Conservation (phyloP, 2,329 filamentous ascomycete species). For the Neobulgaria alba region DNA sequence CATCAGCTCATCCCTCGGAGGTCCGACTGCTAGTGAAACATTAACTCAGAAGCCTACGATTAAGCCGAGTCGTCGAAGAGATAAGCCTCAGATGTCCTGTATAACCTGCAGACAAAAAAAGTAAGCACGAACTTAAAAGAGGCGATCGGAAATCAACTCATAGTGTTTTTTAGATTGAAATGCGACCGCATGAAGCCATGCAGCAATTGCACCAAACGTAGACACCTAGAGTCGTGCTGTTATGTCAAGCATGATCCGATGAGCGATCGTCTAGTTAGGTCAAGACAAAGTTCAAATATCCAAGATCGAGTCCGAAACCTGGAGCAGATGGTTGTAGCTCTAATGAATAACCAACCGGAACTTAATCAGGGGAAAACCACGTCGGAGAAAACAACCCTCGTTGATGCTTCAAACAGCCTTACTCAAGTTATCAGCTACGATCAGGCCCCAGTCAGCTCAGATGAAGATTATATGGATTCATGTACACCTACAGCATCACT, state of each 20-base stretch:
- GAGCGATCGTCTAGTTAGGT: neutral
- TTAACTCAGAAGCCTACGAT: conserved; percentile 4
- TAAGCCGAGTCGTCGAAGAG: conserved; percentile 8
- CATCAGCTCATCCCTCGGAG: no score
- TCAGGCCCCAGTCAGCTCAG: conserved; percentile 4
- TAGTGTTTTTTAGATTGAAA: conserved; percentile 28
- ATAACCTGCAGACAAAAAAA: conserved; percentile 13
- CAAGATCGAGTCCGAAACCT: conserved; percentile 8
- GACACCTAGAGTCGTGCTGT: conserved; percentile 30
- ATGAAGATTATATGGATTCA: conserved; percentile 1
- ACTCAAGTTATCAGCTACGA: conserved; percentile 1
- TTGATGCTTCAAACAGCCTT: neutral
- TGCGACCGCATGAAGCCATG: conserved; percentile 45
- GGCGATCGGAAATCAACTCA: conserved; percentile 3
- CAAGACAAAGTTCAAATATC: conserved; percentile 1
- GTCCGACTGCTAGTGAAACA: no score
- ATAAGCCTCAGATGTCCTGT: conserved; percentile 14
- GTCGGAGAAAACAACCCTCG: conserved; percentile 1
- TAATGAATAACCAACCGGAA: conserved; percentile 3
- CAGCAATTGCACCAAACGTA: conserved; percentile 43
- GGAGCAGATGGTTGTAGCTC: conserved; percentile 8
- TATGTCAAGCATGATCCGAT: conserved; percentile 6
- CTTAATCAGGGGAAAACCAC: neutral
- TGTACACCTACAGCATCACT: neutral
- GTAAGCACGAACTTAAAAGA: conserved; percentile 1